Evolutionary conservation across 148 eudicot genomes (phyloP).

Genomic region (Simmondsia chinensis): DNA sequence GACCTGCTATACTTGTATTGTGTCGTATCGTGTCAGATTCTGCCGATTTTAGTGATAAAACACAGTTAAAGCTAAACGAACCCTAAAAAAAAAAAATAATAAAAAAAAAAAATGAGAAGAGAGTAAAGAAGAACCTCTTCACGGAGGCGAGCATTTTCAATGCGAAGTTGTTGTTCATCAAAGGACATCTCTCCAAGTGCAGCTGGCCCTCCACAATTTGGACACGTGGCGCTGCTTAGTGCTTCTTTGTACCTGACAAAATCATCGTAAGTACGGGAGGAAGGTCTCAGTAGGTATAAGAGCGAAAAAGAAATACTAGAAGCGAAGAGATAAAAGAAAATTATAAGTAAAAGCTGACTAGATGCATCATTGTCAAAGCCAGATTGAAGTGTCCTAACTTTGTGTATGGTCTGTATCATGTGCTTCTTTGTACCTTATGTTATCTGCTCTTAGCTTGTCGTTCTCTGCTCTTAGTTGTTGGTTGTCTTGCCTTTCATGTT

Average conservation of each 20-base stretch:
- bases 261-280: no score
- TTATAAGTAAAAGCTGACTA: no score
- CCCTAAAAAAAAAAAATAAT: background rate
- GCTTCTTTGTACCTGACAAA: constrained; percentile 92
- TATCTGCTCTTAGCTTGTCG: constrained; percentile 83
- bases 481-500: constrained; percentile 84
- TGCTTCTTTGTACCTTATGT: constrained; percentile 89
- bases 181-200: constrained; percentile 94
- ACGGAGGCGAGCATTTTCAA: constrained; percentile 83
- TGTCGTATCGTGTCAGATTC: no score
- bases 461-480: constrained; percentile 71
- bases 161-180: constrained; percentile 86
- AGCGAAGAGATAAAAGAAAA: no score
- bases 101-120: background rate
- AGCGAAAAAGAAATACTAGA: no score
- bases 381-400: no score
- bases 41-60: no score
- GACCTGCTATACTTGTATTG: no score
- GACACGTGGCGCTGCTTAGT: constrained; percentile 74
- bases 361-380: no score
- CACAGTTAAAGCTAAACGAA: no score
- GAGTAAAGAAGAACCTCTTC: constrained; percentile 51
- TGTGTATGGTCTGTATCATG: no score
- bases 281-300: no score
- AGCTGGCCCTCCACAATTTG: constrained; percentile 88